Percentiles rank a stretch among this genome's conserved stretches.
Evolutionary conservation across 225 moss, liverwort and hornwort genomes (phyloP).

Genomic region (Physcomitrium patens): DNA sequence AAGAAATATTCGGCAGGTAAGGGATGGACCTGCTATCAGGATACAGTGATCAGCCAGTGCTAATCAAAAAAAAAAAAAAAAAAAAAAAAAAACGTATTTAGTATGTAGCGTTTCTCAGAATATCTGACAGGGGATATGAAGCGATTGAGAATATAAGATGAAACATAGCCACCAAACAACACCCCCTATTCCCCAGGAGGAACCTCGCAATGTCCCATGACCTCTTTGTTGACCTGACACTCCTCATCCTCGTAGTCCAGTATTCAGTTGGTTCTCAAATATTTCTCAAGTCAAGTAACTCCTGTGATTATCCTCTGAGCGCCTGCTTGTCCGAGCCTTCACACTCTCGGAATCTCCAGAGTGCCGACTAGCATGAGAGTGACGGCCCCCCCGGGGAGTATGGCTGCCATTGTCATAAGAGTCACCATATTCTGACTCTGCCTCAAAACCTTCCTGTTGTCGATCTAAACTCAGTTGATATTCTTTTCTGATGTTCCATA

Average conservation of each 20-base stretch:
- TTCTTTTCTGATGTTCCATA: slow-evolving; percentile 89
- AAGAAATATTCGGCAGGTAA: slow-evolving; percentile 37
- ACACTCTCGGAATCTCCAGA: slow-evolving; percentile 47
- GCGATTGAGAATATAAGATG: slow-evolving; percentile 26
- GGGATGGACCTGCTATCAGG: slow-evolving; percentile 32
- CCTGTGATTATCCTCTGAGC: slow-evolving; percentile 52
- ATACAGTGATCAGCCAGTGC: slow-evolving; percentile 32
- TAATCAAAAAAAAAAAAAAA: slow-evolving; percentile 35
- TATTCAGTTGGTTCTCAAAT: slow-evolving; percentile 14
- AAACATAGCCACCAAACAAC: slow-evolving; percentile 24
- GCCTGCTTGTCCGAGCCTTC: slow-evolving; percentile 52
- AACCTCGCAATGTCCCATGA: slow-evolving; percentile 34
- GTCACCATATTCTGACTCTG: slow-evolving; percentile 30
- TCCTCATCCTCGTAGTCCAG: slow-evolving; percentile 28
- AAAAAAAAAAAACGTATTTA: slow-evolving; percentile 22
- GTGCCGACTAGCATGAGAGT: slow-evolving; percentile 37
- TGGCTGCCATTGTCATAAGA: slow-evolving; percentile 30
- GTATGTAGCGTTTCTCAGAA: slow-evolving; percentile 26
- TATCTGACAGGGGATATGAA: slow-evolving; percentile 32
- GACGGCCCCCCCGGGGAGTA: slow-evolving; percentile 25
- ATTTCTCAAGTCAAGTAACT: slow-evolving; percentile 37
- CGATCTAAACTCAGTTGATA: slow-evolving; percentile 60
- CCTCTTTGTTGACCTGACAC: slow-evolving; percentile 44
- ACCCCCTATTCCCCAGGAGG: slow-evolving; percentile 21
- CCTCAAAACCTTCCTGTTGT: slow-evolving; percentile 32